Conservation (phyloP, 192 early-diverging fungal species). For the Umbelopsis sp. region DNA sequence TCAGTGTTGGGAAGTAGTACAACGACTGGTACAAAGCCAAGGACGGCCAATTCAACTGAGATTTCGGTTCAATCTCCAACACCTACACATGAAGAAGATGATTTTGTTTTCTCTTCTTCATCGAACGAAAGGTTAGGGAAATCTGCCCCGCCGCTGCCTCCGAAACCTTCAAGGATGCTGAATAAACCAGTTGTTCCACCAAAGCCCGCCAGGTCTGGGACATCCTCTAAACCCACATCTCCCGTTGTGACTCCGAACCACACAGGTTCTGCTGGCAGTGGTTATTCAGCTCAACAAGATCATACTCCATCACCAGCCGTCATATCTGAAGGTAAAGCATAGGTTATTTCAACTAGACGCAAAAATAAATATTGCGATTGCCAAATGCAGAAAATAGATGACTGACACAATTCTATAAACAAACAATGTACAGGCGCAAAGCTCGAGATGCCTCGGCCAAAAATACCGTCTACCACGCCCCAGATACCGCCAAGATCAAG, state of each 20-base stretch:
- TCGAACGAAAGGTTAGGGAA: constrained; percentile 22
- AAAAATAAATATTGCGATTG: too few relatives aligned
- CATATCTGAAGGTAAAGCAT: background rate
- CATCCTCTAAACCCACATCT: constrained; percentile 7
- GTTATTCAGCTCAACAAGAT: background rate
- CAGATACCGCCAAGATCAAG: constrained; percentile 11
- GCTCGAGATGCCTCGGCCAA: background rate
- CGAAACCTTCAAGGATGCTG: constrained; percentile 51
- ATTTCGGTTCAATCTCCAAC: background rate
- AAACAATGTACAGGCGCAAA: background rate
- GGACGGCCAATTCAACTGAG: constrained; percentile 20
- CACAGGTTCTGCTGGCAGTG: background rate
- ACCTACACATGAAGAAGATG: constrained; percentile 8
- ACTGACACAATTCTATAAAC: background rate
- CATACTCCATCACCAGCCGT: background rate
- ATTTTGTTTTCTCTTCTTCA: constrained; percentile 5
- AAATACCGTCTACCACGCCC: background rate
- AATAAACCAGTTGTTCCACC: constrained; percentile 58
- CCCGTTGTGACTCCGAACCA: constrained; percentile 9
- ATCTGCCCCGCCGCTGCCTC: constrained; percentile 48
- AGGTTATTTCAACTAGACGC: background rate
- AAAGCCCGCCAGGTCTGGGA: constrained; percentile 45
- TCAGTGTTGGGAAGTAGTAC: constrained; percentile 16
- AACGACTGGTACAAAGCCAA: constrained; percentile 20
- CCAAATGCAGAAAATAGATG: background rate